Percentiles rank a stretch among this genome's conserved stretches.
Conservation (phyloP, 176 grass and related monocot genomes). For the Canna indica region DNA sequence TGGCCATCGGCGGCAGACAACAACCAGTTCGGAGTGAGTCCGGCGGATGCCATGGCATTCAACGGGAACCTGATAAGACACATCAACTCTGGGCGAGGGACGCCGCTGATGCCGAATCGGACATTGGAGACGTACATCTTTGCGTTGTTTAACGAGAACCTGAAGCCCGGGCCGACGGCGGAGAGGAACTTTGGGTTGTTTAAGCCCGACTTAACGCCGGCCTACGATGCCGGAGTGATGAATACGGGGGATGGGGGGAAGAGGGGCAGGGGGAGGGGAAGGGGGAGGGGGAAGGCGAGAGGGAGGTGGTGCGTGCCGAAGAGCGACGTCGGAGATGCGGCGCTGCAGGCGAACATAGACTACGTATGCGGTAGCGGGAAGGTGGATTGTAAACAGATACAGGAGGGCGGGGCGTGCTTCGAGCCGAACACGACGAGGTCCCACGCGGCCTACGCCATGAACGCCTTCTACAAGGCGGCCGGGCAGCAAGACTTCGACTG, state of each 20-base stretch:
- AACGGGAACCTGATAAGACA: not conserved
- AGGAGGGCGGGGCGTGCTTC: conserved; percentile 45
- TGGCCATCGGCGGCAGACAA: conserved; percentile 5
- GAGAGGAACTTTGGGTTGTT: conserved; percentile 4
- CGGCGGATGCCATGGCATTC: not conserved
- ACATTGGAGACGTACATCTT: conserved; percentile 4
- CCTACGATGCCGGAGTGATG: not conserved
- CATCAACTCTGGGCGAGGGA: not conserved
- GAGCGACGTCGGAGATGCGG: not conserved
- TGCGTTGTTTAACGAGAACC: conserved; percentile 1
- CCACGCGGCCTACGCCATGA: conserved; percentile 54
- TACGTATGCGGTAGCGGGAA: conserved; percentile 31
- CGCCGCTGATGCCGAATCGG: conserved; percentile 8
- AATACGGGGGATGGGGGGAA: not conserved
- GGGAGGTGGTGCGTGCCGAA: conserved; percentile 71
- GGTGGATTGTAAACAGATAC: conserved; percentile 44
- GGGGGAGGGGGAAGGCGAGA: not conserved
- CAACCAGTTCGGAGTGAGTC: conserved; percentile 4
- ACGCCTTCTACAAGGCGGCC: conserved; percentile 47
- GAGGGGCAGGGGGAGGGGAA: not conserved
- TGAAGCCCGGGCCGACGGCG: not conserved
- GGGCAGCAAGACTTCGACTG: conserved; percentile 31
- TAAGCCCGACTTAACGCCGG: not conserved
- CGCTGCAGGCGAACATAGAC: conserved; percentile 73
- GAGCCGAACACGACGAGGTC: conserved; percentile 30